Evolutionary conservation across 129 eudicot species (phyloP).

Genomic region (Pittosporum tobira): DNA sequence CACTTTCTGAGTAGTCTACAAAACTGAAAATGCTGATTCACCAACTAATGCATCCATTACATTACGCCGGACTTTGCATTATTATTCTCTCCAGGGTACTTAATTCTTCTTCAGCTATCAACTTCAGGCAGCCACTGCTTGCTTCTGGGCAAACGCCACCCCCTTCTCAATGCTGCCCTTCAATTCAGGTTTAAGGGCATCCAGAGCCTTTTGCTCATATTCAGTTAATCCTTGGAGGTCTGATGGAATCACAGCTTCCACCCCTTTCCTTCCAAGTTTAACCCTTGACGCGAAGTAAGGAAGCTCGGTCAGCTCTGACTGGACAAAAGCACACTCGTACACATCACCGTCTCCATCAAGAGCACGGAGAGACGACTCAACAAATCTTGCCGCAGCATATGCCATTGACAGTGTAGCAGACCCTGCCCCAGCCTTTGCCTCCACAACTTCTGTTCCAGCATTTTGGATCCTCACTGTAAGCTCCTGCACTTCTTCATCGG

Average conservation of each 20-base stretch:
- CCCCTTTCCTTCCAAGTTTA: conserved; percentile 66
- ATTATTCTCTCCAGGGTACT: conserved; percentile 11
- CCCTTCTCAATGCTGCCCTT: conserved; percentile 83
- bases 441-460: conserved; percentile 85
- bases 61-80: conserved; percentile 17
- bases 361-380: conserved; percentile 83
- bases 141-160: conserved; percentile 47
- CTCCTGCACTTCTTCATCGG: conserved; percentile 55
- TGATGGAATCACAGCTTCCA: conserved; percentile 50
- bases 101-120: conserved; percentile 8
- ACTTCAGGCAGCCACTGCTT: conserved; percentile 40
- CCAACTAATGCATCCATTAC: conserved; percentile 1
- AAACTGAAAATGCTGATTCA: conserved; percentile 29
- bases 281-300: conserved; percentile 82
- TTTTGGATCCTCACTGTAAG: conserved; percentile 77
- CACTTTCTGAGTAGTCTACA: conserved; percentile 20
- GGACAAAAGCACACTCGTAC: conserved; percentile 64
- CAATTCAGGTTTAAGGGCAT: conserved; percentile 60
- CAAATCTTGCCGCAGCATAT: conserved; percentile 83
- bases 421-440: conserved; percentile 89
- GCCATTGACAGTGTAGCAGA: conserved; percentile 91
- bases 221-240: conserved; percentile 64
- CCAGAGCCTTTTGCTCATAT: conserved; percentile 64
- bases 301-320: conserved; percentile 65
- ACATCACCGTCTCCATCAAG: conserved; percentile 77